A percentile compares a stretch with the other conserved stretches of the same genome.
phyloP scores from a whole-genome alignment of 805 yeast genomes.

The Schizosaccharomyces lindneri region DNA sequence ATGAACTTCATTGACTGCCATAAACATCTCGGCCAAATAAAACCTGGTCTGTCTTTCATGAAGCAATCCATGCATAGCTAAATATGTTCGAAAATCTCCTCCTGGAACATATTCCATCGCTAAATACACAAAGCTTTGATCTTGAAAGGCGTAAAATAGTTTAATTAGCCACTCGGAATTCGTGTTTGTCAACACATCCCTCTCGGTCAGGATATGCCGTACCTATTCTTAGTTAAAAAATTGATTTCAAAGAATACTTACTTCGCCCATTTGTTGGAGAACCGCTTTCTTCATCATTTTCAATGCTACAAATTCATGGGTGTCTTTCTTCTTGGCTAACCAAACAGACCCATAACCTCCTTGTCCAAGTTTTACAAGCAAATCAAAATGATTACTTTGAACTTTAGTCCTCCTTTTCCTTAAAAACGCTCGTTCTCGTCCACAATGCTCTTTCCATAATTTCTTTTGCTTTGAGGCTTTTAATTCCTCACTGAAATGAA shows the following conservation, averaged over 20 bases:
- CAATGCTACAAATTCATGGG: constrained; percentile 82
- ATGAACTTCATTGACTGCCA: constrained; percentile 78
- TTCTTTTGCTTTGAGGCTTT: neutral
- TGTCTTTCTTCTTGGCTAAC: constrained; percentile 76
- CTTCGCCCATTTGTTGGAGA: constrained; percentile 63
- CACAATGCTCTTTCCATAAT: constrained; percentile 31
- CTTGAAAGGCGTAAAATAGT: constrained; percentile 83
- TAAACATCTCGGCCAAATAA: constrained; percentile 87
- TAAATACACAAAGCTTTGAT: constrained; percentile 60
- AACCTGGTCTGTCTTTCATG: constrained; percentile 90
- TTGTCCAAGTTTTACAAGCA: constrained; percentile 94
- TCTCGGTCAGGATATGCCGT: constrained; percentile 80
- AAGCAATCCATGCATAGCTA: constrained; percentile 76
- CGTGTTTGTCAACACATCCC: constrained; percentile 85
- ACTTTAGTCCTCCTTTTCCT: constrained; percentile 80
- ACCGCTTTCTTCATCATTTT: constrained; percentile 74
- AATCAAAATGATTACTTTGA: constrained; percentile 80
- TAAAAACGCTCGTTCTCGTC: constrained; percentile 60
- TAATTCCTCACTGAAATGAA: neutral
- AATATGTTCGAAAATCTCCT: constrained; percentile 84
- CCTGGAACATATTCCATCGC: constrained; percentile 99
- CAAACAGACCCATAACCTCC: constrained; percentile 98
- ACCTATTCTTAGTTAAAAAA: constrained; percentile 18
- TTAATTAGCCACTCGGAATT: constrained; percentile 91
- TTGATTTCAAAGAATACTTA: neutral